Conservation (phyloP, 345 rosid genomes). For the Isatis tinctoria region DNA sequence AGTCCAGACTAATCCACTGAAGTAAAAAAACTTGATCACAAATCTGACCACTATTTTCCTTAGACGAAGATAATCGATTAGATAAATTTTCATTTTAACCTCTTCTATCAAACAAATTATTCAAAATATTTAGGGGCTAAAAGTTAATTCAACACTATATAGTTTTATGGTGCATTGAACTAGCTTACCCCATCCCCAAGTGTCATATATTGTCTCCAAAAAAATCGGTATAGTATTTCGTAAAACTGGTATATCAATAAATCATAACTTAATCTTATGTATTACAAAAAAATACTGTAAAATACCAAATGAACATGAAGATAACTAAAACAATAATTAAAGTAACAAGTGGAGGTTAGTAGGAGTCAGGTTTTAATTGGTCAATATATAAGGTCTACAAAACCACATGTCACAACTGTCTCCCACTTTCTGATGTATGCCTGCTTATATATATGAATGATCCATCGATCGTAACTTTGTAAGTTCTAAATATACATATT, state of each 20-base stretch:
- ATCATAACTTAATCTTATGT: not conserved
- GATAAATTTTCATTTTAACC: not conserved
- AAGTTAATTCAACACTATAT: not conserved
- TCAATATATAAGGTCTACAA: constrained; percentile 19
- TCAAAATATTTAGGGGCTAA: not conserved
- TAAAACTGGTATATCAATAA: not conserved
- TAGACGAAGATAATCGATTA: not conserved
- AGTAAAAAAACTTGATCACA: not conserved
- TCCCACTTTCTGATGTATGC: constrained; percentile 32
- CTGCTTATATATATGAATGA: constrained; percentile 8
- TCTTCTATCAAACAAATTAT: not conserved
- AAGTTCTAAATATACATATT: constrained; percentile 2
- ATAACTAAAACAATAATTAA: constrained; percentile 12
- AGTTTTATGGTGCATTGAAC: not conserved
- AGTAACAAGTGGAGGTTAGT: constrained; percentile 27
- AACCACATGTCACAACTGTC: constrained; percentile 34
- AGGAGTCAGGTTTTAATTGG: constrained; percentile 33
- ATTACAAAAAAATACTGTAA: not conserved
- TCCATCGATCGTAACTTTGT: constrained; percentile 1
- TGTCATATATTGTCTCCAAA: not conserved
- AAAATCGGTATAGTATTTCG: not conserved
- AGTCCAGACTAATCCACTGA: too few species aligned
- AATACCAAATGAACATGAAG: not conserved
- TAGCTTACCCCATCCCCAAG: not conserved
- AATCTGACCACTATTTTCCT: not conserved